Base-by-base conservation (phyloP, 257 asterid genomes). In the Fraxinus quadrangulata region DNA sequence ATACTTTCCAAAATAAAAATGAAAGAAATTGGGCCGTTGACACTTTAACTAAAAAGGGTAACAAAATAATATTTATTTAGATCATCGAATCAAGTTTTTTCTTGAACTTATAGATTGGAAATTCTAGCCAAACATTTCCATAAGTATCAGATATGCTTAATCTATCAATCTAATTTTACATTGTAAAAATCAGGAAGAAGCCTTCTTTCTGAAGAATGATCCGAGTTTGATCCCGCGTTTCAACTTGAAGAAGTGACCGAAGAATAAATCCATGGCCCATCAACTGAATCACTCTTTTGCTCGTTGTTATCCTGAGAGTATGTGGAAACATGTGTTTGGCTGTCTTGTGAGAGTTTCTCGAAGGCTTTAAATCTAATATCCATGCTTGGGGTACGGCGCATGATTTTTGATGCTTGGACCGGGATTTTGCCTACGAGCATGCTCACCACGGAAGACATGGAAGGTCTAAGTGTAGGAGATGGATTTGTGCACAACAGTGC, bases 401-500 rank as follows among this genome's bases (percentile, higher is more conserved):
- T 87, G 77, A 93, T 80, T 5, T 83, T n/a, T 24, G 96, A 97
- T 0, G 93, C 97, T 83, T 93, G 96, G 70, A 94, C 91, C 0
- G 91, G 88, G 17, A 89, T 78, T 75, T 92, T 86, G 5, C 97
- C 99, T 23, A 91, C 89, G 24, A 94, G 96, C 99, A 92, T 94
- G 67, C 87, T 85, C 85, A 94, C 96, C 12, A 81, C 99, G 0
- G 94, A 85, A 16, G 97, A 86, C 99, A 95, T 91, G 75, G 86
- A 23, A 24, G 98, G 98, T 73, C 99, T 85, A 19, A 91, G 90
- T 23, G 96, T 78, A 4, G 97, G 97, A 12, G 97, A 91, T 5
- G 94, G 94, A 75, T 91, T 90, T 11, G 97, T 87, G 47, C 98
- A 95, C 75, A 90, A 49, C 11, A 95, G 82, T 4, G 93, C 86